These are phyloP conservation scores for Infundibulicybe gibba DNA, from an alignment of 768 basidiomycete species.

Conservation along the genomic window DNA sequence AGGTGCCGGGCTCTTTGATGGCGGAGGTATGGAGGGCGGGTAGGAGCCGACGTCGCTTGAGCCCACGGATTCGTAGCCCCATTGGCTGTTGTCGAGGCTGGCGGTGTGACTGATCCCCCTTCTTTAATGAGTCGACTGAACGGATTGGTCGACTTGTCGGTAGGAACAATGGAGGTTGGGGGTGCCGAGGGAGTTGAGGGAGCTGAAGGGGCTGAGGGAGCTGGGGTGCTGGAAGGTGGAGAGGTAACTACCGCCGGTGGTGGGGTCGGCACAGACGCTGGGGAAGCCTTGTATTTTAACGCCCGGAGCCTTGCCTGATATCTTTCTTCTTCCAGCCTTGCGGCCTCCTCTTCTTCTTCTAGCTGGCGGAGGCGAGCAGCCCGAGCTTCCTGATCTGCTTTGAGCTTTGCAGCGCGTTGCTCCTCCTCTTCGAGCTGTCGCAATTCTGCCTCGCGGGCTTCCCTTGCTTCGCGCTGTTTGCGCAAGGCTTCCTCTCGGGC, in stretches of 20 bases:
- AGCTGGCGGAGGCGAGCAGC: constrained; percentile 67
- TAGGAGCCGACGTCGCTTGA: constrained; percentile 26
- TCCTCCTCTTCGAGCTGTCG: constrained; percentile 64
- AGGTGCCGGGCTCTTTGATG: constrained; percentile 52
- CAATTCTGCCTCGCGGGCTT: constrained; percentile 67
- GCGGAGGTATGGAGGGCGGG: constrained; percentile 31
- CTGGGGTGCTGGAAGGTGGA: constrained; percentile 22
- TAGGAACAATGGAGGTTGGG: constrained; percentile 22
- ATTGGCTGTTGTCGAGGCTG: constrained; percentile 26
- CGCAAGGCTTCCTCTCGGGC: constrained; percentile 68
- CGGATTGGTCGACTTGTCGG: constrained; percentile 70
- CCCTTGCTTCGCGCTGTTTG: constrained; percentile 47
- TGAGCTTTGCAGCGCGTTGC: constrained; percentile 41
- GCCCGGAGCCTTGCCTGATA: constrained; percentile 33
- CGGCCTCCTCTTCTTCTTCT: constrained; percentile 58
- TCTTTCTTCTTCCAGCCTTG: constrained; percentile 40
- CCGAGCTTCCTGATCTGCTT: constrained; percentile 64
- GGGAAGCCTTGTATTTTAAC: constrained; percentile 30
- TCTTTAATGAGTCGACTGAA: constrained; percentile 68
- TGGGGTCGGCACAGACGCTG: constrained; percentile 15
- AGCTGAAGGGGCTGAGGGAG: constrained; percentile 36
- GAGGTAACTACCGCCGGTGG: constrained; percentile 23
- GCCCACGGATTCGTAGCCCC: constrained; percentile 74
- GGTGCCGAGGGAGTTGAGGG: constrained; percentile 23
- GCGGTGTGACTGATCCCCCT: constrained; percentile 27